Conservation (phyloP, 2,329 filamentous ascomycete species). For the Beauveria sp. region DNA sequence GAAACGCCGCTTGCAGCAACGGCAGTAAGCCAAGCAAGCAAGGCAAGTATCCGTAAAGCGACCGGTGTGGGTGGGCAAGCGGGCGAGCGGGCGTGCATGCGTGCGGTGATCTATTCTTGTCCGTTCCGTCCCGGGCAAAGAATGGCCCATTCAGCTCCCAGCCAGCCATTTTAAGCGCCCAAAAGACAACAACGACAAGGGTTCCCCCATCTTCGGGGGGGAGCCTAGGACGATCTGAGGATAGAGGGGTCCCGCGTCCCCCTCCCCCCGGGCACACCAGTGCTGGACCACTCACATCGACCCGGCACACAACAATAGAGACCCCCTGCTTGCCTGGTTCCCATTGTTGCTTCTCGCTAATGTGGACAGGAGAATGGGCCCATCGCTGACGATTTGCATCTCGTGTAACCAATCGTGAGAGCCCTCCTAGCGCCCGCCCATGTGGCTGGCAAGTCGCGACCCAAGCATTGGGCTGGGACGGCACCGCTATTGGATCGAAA, state of each 20-base stretch:
- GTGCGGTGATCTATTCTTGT: conserved; percentile 3
- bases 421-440: conserved; percentile 7
- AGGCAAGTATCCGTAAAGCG: neutral
- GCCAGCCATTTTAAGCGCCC: neutral
- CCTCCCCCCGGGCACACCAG: neutral
- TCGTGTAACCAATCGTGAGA: conserved; percentile 4
- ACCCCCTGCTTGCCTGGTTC: no score
- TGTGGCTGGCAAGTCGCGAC: neutral
- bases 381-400: conserved; percentile 3
- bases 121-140: neutral
- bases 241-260: neutral
- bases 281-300: neutral
- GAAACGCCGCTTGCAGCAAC: neutral
- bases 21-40: neutral
- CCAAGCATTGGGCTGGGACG: neutral
- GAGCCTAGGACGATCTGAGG: neutral
- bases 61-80: neutral
- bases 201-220: no score
- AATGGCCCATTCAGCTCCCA: neutral
- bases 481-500: neutral
- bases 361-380: neutral
- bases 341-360: neutral
- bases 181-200: neutral
- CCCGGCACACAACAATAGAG: neutral
- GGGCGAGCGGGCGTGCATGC: neutral